Conservation (phyloP, 2,329 filamentous ascomycete genomes). For the Periconia macrospinosa region DNA sequence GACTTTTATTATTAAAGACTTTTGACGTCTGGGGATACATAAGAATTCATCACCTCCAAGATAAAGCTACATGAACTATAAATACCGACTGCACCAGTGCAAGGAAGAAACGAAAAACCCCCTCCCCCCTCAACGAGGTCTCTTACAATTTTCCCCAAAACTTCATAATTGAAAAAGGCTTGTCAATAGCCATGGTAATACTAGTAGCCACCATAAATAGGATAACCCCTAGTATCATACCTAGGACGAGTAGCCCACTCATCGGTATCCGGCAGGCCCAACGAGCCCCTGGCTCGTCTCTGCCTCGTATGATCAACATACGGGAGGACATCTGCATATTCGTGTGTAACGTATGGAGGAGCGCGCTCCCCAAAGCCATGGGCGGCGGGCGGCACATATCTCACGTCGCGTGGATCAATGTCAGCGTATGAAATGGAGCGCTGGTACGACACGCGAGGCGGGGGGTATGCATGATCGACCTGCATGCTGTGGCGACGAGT, state of each 20-base stretch:
- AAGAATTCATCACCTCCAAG: too few species aligned
- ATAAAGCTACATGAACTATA: too few species aligned
- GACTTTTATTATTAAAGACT: too few species aligned
- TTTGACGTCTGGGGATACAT: too few species aligned
- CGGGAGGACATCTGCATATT: not conserved
- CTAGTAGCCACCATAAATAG: slow-evolving; percentile 8
- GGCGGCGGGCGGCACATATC: not conserved
- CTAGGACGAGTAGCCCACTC: slow-evolving; percentile 1
- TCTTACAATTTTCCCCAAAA: too few species aligned
- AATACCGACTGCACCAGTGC: too few species aligned
- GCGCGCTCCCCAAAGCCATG: not conserved
- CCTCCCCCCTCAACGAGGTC: too few species aligned
- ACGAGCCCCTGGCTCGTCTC: not conserved
- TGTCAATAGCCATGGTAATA: not conserved
- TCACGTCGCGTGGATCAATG: not conserved
- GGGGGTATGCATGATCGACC: not conserved
- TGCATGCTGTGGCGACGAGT: slow-evolving; percentile 4
- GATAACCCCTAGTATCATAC: slow-evolving; percentile 16
- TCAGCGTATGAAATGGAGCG: slow-evolving; percentile 1
- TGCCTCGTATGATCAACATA: not conserved
- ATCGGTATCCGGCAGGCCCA: not conserved
- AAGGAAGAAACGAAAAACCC: too few species aligned
- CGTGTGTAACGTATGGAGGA: not conserved
- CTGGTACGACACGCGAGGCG: not conserved
- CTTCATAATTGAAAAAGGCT: not conserved